A percentile compares a stretch with the other conserved stretches of the same genome.
These are phyloP conservation scores for Yarrowia galli DNA, from an alignment of 1,139 yeast genomes.

Conservation along the genomic window DNA sequence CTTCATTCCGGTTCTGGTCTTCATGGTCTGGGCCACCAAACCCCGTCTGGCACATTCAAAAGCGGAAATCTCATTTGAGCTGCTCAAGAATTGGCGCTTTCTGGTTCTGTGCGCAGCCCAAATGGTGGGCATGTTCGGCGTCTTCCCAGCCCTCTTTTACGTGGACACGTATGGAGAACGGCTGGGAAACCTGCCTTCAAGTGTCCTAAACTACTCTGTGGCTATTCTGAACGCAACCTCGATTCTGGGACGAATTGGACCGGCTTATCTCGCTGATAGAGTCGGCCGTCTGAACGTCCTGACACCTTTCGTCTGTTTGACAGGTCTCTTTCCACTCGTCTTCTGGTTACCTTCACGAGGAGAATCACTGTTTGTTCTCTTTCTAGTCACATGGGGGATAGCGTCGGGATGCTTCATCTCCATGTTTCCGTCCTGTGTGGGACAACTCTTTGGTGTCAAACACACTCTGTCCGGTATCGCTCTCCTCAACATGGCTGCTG, in stretches of 20 bases:
- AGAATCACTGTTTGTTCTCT: conserved; percentile 46
- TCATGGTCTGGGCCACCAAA: conserved; percentile 50
- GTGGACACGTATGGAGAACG: conserved; percentile 52
- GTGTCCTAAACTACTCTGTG: conserved; percentile 48
- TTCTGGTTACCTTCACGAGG: conserved; percentile 46
- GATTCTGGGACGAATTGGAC: conserved; percentile 58
- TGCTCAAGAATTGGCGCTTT: conserved; percentile 43
- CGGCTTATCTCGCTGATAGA: conserved; percentile 23
- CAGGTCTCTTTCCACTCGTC: conserved; percentile 13
- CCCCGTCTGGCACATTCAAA: conserved; percentile 45
- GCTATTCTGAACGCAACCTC: conserved; percentile 60
- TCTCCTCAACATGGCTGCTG: conserved; percentile 61
- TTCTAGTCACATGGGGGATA: conserved; percentile 58
- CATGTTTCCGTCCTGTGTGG: conserved; percentile 52
- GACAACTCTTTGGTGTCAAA: conserved; percentile 60
- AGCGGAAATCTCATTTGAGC: conserved; percentile 43
- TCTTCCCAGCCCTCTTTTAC: conserved; percentile 54
- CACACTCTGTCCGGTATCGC: conserved; percentile 60
- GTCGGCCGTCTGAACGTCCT: conserved; percentile 27
- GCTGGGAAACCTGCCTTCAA: conserved; percentile 48
- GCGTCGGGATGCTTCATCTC: conserved; percentile 55
- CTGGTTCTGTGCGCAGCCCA: conserved; percentile 45
- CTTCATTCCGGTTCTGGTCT: conserved; percentile 52
- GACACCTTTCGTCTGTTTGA: conserved; percentile 20
- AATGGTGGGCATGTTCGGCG: conserved; percentile 50